Percentiles rank a stretch among this genome's conserved stretches.
These are phyloP conservation scores for Agaricus subrufescens DNA, from an alignment of 768 basidiomycete genomes.

Conservation along the genomic window DNA sequence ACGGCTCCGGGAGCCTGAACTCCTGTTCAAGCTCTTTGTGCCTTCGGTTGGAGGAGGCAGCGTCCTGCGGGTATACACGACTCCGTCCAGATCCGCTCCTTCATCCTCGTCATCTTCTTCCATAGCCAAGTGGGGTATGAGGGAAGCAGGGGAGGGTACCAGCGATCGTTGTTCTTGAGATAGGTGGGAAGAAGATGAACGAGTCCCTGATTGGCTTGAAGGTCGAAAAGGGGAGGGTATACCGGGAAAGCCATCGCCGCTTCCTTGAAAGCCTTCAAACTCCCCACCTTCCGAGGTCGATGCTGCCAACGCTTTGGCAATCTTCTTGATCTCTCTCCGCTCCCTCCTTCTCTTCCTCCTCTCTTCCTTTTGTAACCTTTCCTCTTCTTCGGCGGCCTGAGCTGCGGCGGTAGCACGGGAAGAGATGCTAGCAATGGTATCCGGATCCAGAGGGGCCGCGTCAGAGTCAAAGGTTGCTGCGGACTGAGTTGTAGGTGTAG, in stretches of 20 bases:
- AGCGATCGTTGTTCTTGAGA: not conserved
- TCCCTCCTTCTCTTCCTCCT: slow-evolving; percentile 40
- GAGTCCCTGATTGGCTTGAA: not conserved
- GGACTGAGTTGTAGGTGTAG: slow-evolving; percentile 7
- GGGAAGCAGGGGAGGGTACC: slow-evolving; percentile 4
- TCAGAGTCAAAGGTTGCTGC: slow-evolving; percentile 60
- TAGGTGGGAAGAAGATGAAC: no score
- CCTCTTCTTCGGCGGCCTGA: slow-evolving; percentile 34
- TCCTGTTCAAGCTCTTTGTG: slow-evolving; percentile 20
- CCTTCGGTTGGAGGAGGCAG: slow-evolving; percentile 17
- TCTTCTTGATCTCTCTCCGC: slow-evolving; percentile 23
- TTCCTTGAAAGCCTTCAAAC: slow-evolving; percentile 69
- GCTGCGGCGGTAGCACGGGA: slow-evolving; percentile 29
- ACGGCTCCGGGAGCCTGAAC: slow-evolving; percentile 59
- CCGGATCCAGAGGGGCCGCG: slow-evolving; percentile 58
- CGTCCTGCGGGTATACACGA: slow-evolving; percentile 41
- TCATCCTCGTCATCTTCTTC: slow-evolving; percentile 38
- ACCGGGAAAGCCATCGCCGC: slow-evolving; percentile 21
- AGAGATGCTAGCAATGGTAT: slow-evolving; percentile 49
- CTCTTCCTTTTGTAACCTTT: slow-evolving; percentile 39
- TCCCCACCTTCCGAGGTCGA: slow-evolving; percentile 28
- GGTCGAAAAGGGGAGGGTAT: slow-evolving; percentile 2
- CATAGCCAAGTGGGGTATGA: slow-evolving; percentile 11
- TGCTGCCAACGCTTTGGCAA: slow-evolving; percentile 19
- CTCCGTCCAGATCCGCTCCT: slow-evolving; percentile 57